phyloP scores from a whole-genome alignment of 441 rosid species.

The Flueggea neowawraea region DNA sequence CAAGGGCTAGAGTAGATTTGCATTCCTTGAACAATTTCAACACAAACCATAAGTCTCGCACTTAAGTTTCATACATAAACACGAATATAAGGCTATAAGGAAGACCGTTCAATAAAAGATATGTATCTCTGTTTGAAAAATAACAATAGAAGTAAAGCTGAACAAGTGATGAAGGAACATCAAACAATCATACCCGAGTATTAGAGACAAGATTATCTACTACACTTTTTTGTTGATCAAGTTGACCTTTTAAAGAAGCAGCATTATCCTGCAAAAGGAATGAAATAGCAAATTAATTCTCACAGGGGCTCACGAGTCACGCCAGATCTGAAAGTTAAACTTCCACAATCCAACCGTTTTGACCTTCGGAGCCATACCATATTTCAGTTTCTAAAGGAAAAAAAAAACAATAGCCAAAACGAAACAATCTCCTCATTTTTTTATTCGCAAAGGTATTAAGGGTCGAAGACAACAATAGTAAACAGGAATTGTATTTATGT shows the following conservation, averaged over 20 bases:
- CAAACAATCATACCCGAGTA: slow-evolving; percentile 62
- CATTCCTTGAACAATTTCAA: neutral
- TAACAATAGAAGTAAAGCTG: neutral
- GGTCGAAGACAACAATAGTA: too few relatives aligned
- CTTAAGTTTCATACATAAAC: neutral
- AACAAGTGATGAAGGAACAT: slow-evolving; percentile 6
- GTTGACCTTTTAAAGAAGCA: slow-evolving; percentile 73
- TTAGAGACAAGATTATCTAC: slow-evolving; percentile 93
- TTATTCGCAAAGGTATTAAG: too few relatives aligned
- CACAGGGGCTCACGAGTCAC: neutral
- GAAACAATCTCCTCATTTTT: too few relatives aligned
- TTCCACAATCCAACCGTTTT: neutral
- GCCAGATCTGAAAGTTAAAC: neutral
- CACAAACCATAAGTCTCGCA: neutral
- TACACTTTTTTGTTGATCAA: slow-evolving; percentile 83
- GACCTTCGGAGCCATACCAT: slow-evolving; percentile 1
- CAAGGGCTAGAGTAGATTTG: too few relatives aligned
- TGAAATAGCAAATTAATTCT: slow-evolving; percentile 9
- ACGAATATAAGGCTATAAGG: neutral
- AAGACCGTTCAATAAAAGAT: neutral
- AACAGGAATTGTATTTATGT: too few relatives aligned
- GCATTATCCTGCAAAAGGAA: slow-evolving; percentile 69
- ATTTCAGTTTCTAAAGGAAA: neutral
- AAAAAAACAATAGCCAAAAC: too few relatives aligned
- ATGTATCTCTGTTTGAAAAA: neutral